Evolutionary conservation across 2,329 filamentous ascomycete genomes (phyloP).

Genomic region (Aspergillus tamarii): DNA sequence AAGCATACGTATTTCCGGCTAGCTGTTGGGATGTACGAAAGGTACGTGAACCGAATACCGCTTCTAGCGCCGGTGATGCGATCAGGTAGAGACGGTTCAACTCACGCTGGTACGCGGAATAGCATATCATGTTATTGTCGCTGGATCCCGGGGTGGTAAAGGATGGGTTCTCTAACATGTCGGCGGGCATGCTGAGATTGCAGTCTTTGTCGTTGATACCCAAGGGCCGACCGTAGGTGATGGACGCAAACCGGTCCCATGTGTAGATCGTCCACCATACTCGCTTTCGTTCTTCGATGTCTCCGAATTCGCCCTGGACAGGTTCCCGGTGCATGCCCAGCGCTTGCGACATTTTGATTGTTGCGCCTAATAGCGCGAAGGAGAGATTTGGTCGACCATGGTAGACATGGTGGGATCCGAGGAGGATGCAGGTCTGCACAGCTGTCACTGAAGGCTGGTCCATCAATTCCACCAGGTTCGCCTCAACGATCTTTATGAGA

Average conservation of each 20-base stretch:
- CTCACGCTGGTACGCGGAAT: constrained; percentile 29
- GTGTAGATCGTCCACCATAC: constrained; percentile 50
- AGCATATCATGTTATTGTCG: constrained; percentile 18
- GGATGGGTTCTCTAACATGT: constrained; percentile 35
- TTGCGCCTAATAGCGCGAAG: constrained; percentile 43
- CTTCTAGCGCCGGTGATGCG: constrained; percentile 27
- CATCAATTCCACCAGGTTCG: constrained; percentile 44
- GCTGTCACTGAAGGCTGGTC: constrained; percentile 43
- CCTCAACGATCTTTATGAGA: constrained; percentile 32
- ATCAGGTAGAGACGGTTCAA: constrained; percentile 30
- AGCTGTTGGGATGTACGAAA: constrained; percentile 21
- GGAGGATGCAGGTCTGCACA: constrained; percentile 43
- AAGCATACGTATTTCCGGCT: constrained; percentile 22
- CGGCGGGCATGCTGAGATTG: constrained; percentile 36
- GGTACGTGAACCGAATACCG: constrained; percentile 30
- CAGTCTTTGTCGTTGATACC: constrained; percentile 49
- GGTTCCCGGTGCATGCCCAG: constrained; percentile 37
- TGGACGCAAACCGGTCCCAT: constrained; percentile 47
- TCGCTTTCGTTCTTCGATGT: constrained; percentile 42
- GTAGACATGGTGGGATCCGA: constrained; percentile 48
- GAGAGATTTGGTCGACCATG: constrained; percentile 47
- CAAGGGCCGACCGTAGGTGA: constrained; percentile 46
- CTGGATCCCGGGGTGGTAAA: constrained; percentile 22
- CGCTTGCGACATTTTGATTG: constrained; percentile 42
- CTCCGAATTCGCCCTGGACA: constrained; percentile 23